Evolutionary conservation across 176 grass and related monocot genomes (phyloP), one percentile per base, ranked within the genome.

Genomic region (Juncus effusus): DNA sequence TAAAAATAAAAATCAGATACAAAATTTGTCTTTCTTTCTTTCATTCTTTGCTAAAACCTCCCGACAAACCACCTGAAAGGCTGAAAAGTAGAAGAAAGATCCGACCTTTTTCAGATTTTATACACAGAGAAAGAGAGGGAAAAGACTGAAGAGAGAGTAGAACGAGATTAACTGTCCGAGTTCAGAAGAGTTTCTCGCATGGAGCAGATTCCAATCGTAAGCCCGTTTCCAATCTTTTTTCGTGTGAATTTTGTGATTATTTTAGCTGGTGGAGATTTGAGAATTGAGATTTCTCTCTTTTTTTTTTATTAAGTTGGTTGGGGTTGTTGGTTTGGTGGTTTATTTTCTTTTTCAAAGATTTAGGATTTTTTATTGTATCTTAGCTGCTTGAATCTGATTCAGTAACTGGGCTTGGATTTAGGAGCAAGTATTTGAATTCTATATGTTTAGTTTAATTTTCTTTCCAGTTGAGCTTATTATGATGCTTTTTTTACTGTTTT

Each of bases 141-240:
- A 53, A 42, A 13, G 65, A 40, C 50, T 66, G 58, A 52, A 64
- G 45, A 28, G 38, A 60, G 19, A 52, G 13, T 40, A 51, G 19
- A 55, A 55, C 60, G 38, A 10, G 42, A 71, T 13, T 16, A 63
- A 65, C 61, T 63, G 5, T 28, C 16, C 61, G 4, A 7, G 4
- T 75, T 63, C 36, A 10, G 40, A 12, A 35, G 14, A 16, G 10
- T 38, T 51, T 54, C 15, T 4, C 62, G 19, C 15, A 77, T 77
- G 75, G 75, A 77, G 62, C 51, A 54, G 7, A 53, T 68, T 54
- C 54, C 54, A 50, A 44, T 56, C 55, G 75, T 77, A 67, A 77
- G 75, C 5, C 75, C 40, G 51, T 11, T 53, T 55, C 44, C 14
- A 40, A 36, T 3, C 36, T 64, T 42, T 54, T 63, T 36, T 47